Percentiles rank a stretch among this genome's conserved stretches.
These are phyloP conservation scores for Aspergillus glaucus DNA, from an alignment of 2,329 filamentous ascomycete genomes.

Conservation along the genomic window DNA sequence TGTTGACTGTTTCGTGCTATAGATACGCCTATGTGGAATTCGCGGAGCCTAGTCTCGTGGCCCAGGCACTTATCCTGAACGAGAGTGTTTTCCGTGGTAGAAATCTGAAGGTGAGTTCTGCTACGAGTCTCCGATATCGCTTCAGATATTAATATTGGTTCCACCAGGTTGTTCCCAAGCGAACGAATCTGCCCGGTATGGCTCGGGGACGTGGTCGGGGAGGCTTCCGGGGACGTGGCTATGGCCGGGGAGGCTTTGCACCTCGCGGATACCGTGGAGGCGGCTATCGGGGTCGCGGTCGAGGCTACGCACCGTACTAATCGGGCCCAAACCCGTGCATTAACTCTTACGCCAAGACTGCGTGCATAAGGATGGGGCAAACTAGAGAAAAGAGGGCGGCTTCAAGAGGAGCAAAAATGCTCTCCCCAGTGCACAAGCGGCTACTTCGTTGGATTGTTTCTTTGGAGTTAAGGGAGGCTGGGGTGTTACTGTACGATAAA, in stretches of 20 bases:
- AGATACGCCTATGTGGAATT: constrained; percentile 99
- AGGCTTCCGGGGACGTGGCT: constrained; percentile 47
- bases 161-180: constrained; percentile 73
- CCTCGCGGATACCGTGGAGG: constrained; percentile 56
- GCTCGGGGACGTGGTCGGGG: constrained; percentile 60
- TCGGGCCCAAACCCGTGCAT: not conserved
- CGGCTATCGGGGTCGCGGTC: constrained; percentile 42
- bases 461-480: constrained; percentile 26
- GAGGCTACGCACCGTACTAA: constrained; percentile 44
- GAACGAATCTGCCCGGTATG: constrained; percentile 95
- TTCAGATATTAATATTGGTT: constrained; percentile 9
- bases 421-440: not conserved
- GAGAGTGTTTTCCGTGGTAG: constrained; percentile 93
- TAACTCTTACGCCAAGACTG: not conserved
- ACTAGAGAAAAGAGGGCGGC: no score
- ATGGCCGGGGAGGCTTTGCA: constrained; percentile 40
- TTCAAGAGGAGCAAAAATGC: no score
- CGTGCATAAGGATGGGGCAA: no score
- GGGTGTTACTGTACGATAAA: constrained; percentile 29
- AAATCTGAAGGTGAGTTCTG: constrained; percentile 73
- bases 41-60: constrained; percentile 84
- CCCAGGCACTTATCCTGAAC: constrained; percentile 88
- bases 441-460: constrained; percentile 12
- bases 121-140: not conserved
- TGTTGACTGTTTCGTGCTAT: constrained; percentile 23